A percentile compares a stretch with the other conserved stretches of the same genome.
These are phyloP conservation scores for Plantago coronopus DNA, from an alignment of 305 asterid genomes.

Conservation along the genomic window DNA sequence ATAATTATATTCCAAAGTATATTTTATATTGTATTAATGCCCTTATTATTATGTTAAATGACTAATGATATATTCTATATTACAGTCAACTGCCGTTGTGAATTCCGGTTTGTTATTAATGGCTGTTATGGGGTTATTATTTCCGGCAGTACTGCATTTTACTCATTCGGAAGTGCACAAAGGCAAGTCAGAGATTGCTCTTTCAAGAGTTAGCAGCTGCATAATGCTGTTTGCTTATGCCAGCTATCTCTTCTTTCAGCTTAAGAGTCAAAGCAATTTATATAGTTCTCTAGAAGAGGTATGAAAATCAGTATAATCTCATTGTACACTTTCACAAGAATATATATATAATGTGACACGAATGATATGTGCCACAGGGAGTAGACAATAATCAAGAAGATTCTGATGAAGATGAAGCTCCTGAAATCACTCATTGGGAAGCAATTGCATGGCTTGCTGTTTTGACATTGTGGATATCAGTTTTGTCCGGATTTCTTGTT, in stretches of 20 bases:
- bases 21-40: no score
- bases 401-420: constrained; percentile 62
- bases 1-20: no score
- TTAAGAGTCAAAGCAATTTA: constrained; percentile 60
- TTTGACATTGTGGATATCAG: constrained; percentile 84
- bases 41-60: constrained; percentile 1
- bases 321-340: not conserved
- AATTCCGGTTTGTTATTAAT: constrained; percentile 87
- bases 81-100: constrained; percentile 84
- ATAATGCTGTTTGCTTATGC: constrained; percentile 92
- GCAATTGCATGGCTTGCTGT: constrained; percentile 85
- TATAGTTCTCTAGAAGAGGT: constrained; percentile 64
- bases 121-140: constrained; percentile 96
- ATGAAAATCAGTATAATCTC: constrained; percentile 15
- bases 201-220: constrained; percentile 96
- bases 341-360: not conserved
- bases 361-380: constrained; percentile 30
- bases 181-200: constrained; percentile 86
- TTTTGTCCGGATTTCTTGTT: constrained; percentile 90
- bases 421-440: constrained; percentile 89
- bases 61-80: constrained; percentile 30
- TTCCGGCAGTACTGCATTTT: constrained; percentile 95
- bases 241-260: constrained; percentile 93
- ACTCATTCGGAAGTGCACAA: constrained; percentile 85
- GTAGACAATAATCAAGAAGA: constrained; percentile 46